Evolutionary conservation across 2,329 filamentous ascomycete species (phyloP).

Genomic region (Botrytis byssoidea): DNA sequence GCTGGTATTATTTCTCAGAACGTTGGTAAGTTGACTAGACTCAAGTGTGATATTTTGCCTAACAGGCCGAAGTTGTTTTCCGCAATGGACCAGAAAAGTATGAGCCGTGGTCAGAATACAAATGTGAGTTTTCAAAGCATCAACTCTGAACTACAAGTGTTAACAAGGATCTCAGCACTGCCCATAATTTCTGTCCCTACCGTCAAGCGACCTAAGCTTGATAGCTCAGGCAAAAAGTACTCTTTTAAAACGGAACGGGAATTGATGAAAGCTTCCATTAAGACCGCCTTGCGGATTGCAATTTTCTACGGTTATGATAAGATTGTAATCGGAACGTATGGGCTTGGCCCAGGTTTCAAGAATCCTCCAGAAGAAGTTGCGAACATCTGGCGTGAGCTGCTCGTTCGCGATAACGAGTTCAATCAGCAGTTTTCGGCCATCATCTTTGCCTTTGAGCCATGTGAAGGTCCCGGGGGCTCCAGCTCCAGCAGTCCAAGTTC

Average conservation of each 20-base stretch:
- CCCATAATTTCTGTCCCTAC: conserved; percentile 75
- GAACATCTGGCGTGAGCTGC: conserved; percentile 63
- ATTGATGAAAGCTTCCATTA: conserved; percentile 71
- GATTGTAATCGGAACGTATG: conserved; percentile 64
- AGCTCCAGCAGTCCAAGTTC: conserved; percentile 28
- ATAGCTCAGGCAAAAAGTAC: conserved; percentile 64
- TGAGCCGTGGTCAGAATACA: conserved; percentile 53
- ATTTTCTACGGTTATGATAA: conserved; percentile 56
- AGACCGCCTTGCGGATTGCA: conserved; percentile 68
- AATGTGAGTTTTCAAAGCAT: conserved; percentile 31
- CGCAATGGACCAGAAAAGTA: conserved; percentile 65
- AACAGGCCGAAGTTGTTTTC: conserved; percentile 58
- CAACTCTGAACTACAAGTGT: not conserved
- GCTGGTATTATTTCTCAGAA: conserved; percentile 69
- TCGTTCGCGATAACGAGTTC: conserved; percentile 62
- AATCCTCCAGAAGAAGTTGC: conserved; percentile 66
- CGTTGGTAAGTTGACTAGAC: conserved; percentile 53
- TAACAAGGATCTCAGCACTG: conserved; percentile 43
- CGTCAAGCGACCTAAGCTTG: conserved; percentile 70
- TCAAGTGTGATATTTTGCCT: not conserved
- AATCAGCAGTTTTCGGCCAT: conserved; percentile 60
- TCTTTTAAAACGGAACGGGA: conserved; percentile 70
- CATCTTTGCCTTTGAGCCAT: conserved; percentile 64
- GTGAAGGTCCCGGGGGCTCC: conserved; percentile 45
- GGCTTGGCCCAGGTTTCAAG: conserved; percentile 60